Evolutionary conservation across 2,329 filamentous ascomycete genomes (phyloP), one percentile per base, ranked within the genome.

Genomic region (Sarocladium strictum): DNA sequence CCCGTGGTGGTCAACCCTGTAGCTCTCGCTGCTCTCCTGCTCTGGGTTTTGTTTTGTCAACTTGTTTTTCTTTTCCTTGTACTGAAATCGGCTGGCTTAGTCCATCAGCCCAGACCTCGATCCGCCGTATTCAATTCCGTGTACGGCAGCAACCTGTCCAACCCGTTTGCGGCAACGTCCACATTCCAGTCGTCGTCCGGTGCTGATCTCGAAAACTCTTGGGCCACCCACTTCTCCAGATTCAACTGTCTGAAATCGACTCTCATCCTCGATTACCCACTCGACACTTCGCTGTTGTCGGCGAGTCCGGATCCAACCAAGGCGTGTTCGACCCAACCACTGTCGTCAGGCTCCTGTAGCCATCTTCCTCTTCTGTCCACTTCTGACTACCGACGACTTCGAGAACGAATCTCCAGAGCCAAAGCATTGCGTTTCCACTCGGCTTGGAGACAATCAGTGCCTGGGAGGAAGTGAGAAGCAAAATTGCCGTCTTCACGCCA

Each of bases 151-250:
- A 21, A 23, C 23, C 27, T 35, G 17, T 12, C 11, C 47, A 51
- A n/a, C 47, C 47, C 47, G 47, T 51, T 51, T 51, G 27, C 47
- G 47, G 47, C 47, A 32, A 51, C 47, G 29, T n/a, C 29, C 24
- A 11, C 47, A 51, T 51, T 51, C 47, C 47, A 51, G 47, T 51
- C 47, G 47, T 51, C 29, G 47, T 51, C 47, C 15, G 47, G 29
- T 24, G 47, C 17, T 17, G 17, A 35, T 35, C 43, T 29, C 4
- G 5, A 29, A 51, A 47, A 47, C 33, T 21, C 17, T n/a, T 35
- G 4, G 27, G 10, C 35, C 29, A 51, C 27, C 47, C 47, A 17
- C 47, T 35, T 51, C 43, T 47, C 43, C 43, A 47, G 43, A 47
- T 24, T n/a, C 10, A 11, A 14, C 3, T 29, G 17, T 17, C 21